These are phyloP conservation scores for Aureobasidium sp. DNA, from an alignment of 2,329 filamentous ascomycete species.

Conservation along the genomic window DNA sequence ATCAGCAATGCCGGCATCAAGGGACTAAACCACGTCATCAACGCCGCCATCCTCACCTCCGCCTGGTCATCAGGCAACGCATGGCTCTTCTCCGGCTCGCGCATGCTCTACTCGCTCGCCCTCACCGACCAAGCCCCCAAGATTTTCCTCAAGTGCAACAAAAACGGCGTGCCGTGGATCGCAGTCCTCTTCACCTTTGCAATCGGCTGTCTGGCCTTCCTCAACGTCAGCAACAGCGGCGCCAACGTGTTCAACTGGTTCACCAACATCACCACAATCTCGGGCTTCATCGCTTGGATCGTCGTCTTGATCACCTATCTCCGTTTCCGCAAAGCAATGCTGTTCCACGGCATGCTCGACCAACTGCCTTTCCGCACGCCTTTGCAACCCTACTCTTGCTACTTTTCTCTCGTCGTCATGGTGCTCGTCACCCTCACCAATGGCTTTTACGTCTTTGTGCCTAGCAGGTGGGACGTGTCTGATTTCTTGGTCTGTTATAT, in stretches of 20 bases:
- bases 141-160: slow-evolving; percentile 45
- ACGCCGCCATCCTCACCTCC: slow-evolving; percentile 54
- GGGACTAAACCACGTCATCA: slow-evolving; percentile 41
- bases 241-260: slow-evolving; percentile 37
- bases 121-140: slow-evolving; percentile 50
- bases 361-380: slow-evolving; percentile 46
- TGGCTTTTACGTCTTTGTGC: slow-evolving; percentile 50
- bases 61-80: slow-evolving; percentile 55
- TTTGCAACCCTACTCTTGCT: slow-evolving; percentile 48
- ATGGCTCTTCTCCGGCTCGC: slow-evolving; percentile 50
- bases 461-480: slow-evolving; percentile 38
- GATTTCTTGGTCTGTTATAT: slow-evolving; percentile 51
- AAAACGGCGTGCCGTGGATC: slow-evolving; percentile 48
- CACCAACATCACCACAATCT: slow-evolving; percentile 35
- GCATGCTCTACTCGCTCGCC: slow-evolving; percentile 52
- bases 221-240: slow-evolving; percentile 33
- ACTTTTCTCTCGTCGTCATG: slow-evolving; percentile 43
- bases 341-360: slow-evolving; percentile 38
- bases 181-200: slow-evolving; percentile 37
- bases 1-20: slow-evolving; percentile 40
- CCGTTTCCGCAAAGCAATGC: slow-evolving; percentile 48
- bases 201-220: slow-evolving; percentile 31
- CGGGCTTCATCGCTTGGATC: slow-evolving; percentile 35
- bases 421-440: slow-evolving; percentile 48
- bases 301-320: slow-evolving; percentile 40